A percentile compares a stretch with the other conserved stretches of the same genome.
phyloP scores from a whole-genome alignment of 2,329 filamentous ascomycete species.

The Pestalotiopsis fici region DNA sequence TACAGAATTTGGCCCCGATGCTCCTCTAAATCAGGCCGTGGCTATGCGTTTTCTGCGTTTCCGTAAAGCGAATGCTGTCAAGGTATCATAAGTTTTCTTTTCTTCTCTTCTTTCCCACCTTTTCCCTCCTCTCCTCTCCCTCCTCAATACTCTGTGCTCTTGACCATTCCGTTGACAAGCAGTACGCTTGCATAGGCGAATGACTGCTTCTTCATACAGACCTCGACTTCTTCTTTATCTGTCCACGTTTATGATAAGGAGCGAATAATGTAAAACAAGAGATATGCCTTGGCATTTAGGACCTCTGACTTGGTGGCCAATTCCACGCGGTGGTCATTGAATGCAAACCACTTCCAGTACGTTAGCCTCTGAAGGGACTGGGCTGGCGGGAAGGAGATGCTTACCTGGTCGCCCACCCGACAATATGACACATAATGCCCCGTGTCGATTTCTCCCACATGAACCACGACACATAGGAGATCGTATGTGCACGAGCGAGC shows the following conservation, averaged over 20 bases:
- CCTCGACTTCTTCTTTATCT: neutral
- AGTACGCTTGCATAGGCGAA: neutral
- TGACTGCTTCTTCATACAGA: neutral
- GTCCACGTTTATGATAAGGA: constrained; percentile 49
- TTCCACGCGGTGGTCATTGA: constrained; percentile 93
- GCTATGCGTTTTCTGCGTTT: constrained; percentile 26
- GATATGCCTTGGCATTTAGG: constrained; percentile 80
- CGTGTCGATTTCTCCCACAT: constrained; percentile 89
- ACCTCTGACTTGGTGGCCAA: constrained; percentile 83
- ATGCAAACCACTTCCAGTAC: constrained; percentile 78
- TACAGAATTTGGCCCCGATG: neutral
- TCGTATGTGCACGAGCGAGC: constrained; percentile 77
- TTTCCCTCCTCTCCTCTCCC: neutral
- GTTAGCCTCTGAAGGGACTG: constrained; percentile 6
- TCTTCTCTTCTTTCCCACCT: constrained; percentile 5
- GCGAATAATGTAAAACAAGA: constrained; percentile 82
- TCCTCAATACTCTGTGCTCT: neutral
- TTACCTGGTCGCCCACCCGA: constrained; percentile 71
- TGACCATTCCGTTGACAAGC: neutral
- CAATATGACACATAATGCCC: constrained; percentile 91
- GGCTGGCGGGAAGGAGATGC: constrained; percentile 18
- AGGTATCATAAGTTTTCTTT: neutral
- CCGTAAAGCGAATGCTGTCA: neutral
- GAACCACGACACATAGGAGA: constrained; percentile 85
- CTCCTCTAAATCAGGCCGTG: constrained; percentile 19